These are phyloP conservation scores for Sclerotinia nivalis DNA, from an alignment of 2,329 filamentous ascomycete genomes.

Conservation along the genomic window DNA sequence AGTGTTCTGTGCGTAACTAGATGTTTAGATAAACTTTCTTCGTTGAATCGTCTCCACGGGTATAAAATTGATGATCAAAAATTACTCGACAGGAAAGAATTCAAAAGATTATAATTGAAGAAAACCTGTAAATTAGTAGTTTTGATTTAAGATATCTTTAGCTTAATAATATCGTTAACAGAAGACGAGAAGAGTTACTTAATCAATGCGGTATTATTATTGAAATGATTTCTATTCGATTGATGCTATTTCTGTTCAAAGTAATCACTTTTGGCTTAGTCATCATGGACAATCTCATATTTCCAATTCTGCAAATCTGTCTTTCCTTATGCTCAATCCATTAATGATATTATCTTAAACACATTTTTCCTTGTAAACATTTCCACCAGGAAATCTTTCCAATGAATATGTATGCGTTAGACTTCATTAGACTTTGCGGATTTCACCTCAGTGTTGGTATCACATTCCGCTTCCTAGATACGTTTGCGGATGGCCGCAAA, in stretches of 20 bases:
- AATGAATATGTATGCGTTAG: not conserved
- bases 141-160: no score
- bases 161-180: no score
- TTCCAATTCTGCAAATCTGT: not conserved
- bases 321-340: not conserved
- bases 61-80: not conserved
- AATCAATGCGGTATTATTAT: no score
- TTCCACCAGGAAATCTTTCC: not conserved
- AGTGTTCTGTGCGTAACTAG: no score
- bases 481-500: conserved; percentile 6
- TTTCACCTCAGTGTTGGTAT: not conserved
- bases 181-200: no score
- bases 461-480: not conserved
- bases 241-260: no score
- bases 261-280: not conserved
- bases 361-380: not conserved
- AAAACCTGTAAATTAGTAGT: no score
- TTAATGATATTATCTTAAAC: not conserved
- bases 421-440: not conserved
- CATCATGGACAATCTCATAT: not conserved
- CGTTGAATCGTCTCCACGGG: not conserved
- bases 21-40: not conserved
- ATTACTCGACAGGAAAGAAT: not conserved
- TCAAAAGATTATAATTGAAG: no score
- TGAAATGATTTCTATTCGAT: no score